Conservation (phyloP, 1,284 basidiomycete species). For the Moesziomyces antarcticus region DNA sequence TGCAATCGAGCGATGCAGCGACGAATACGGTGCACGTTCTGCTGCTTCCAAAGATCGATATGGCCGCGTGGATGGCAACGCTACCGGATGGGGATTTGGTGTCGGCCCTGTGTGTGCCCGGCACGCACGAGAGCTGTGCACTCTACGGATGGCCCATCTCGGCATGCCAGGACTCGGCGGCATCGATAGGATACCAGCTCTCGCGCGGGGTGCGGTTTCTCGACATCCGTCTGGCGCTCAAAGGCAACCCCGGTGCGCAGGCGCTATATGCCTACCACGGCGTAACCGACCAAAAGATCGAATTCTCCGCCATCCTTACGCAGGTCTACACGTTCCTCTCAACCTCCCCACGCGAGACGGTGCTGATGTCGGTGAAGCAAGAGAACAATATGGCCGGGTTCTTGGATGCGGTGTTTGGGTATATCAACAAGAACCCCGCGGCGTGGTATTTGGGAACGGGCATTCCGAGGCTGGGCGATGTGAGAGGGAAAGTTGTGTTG, state of each 20-base stretch:
- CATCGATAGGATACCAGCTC: slow-evolving; percentile 40
- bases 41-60: slow-evolving; percentile 17
- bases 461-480: slow-evolving; percentile 42
- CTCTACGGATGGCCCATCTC: slow-evolving; percentile 58
- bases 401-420: slow-evolving; percentile 23
- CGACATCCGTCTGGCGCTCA: slow-evolving; percentile 50
- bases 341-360: slow-evolving; percentile 30
- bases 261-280: slow-evolving; percentile 56
- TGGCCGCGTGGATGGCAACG: slow-evolving; percentile 27
- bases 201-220: slow-evolving; percentile 51
- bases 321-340: slow-evolving; percentile 41
- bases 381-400: slow-evolving; percentile 43
- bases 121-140: slow-evolving; percentile 57
- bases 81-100: slow-evolving; percentile 35
- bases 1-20: slow-evolving; percentile 3
- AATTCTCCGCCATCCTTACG: slow-evolving; percentile 39
- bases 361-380: slow-evolving; percentile 53
- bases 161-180: slow-evolving; percentile 38
- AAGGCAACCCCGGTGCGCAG: slow-evolving; percentile 26
- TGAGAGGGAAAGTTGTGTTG: slow-evolving; percentile 48
- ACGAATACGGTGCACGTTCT: slow-evolving; percentile 46
- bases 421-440: slow-evolving; percentile 20
- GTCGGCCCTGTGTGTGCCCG: slow-evolving; percentile 47
- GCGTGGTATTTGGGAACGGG: slow-evolving; percentile 39
- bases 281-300: slow-evolving; percentile 45